Percentiles rank a stretch among this genome's conserved stretches.
phyloP scores from a whole-genome alignment of 1,284 basidiomycete genomes.

The Ceratobasidium sp. region DNA sequence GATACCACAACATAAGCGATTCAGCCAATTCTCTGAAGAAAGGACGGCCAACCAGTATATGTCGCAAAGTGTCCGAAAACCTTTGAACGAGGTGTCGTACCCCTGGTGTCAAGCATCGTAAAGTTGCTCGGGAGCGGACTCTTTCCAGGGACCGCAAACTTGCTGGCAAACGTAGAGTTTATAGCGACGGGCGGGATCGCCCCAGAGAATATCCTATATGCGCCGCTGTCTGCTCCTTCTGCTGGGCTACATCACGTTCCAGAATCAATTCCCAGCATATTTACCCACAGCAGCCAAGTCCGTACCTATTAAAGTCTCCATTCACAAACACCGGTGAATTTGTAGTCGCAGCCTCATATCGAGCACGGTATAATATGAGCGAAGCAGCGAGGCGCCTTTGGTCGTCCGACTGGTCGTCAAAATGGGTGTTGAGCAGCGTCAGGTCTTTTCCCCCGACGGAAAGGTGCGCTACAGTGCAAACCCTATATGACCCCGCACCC shows the following conservation, averaged over 20 bases:
- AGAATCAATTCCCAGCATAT: too few relatives aligned
- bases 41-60: constrained; percentile 60
- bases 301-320: constrained; percentile 69
- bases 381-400: constrained; percentile 67
- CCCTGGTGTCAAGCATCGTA: constrained; percentile 64
- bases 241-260: constrained; percentile 14
- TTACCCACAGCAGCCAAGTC: not conserved
- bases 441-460: constrained; percentile 51
- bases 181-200: constrained; percentile 59
- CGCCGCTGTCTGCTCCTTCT: constrained; percentile 59
- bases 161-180: constrained; percentile 62
- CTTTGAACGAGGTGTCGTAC: constrained; percentile 58
- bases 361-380: constrained; percentile 65
- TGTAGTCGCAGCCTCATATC: constrained; percentile 63
- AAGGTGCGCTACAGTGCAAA: constrained; percentile 64
- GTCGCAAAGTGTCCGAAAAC: constrained; percentile 67
- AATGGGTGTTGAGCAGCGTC: constrained; percentile 66
- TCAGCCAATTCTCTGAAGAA: not conserved
- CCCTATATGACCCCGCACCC: constrained; percentile 66
- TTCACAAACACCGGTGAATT: constrained; percentile 62
- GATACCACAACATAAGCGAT: too few relatives aligned
- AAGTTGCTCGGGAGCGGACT: constrained; percentile 58
- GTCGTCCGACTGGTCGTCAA: constrained; percentile 69
- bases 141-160: constrained; percentile 58
- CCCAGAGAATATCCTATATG: constrained; percentile 67